A percentile compares a stretch with the other conserved stretches of the same genome.
Conservation (phyloP, 2,329 filamentous ascomycete genomes). For the Fusarium scirpi region DNA sequence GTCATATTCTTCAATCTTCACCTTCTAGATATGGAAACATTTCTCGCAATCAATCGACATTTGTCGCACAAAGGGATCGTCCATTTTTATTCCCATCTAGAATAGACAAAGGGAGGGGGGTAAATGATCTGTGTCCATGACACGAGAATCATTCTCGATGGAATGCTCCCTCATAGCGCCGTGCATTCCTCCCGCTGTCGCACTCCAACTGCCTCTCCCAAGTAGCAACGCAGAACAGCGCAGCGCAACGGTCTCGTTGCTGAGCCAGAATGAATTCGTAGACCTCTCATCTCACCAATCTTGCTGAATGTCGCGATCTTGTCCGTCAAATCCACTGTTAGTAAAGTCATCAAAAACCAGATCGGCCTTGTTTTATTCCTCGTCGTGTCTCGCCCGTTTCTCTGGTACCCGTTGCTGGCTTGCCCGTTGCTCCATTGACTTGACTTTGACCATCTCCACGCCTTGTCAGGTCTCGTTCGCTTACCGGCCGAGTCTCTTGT, state of each 20-base stretch:
- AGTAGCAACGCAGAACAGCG: slow-evolving; percentile 16
- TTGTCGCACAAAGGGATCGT: slow-evolving; percentile 30
- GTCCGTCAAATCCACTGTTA: slow-evolving; percentile 6
- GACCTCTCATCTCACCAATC: slow-evolving; percentile 24
- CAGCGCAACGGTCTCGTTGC: slow-evolving; percentile 44
- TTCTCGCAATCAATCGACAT: slow-evolving; percentile 9
- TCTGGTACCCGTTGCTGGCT: slow-evolving; percentile 40
- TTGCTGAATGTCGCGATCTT: slow-evolving; percentile 7
- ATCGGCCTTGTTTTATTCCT: slow-evolving; percentile 21
- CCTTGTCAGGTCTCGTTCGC: slow-evolving; percentile 41
- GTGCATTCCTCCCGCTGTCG: slow-evolving; percentile 46
- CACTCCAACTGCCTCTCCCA: slow-evolving; percentile 33
- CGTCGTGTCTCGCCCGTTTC: slow-evolving; percentile 44
- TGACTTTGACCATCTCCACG: slow-evolving; percentile 43
- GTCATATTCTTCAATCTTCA: not conserved
- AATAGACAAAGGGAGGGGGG: slow-evolving; percentile 35
- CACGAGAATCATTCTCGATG: slow-evolving; percentile 37
- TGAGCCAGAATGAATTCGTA: slow-evolving; percentile 42
- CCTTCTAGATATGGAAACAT: not conserved
- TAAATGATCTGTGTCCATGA: slow-evolving; percentile 25
- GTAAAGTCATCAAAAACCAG: slow-evolving; percentile 18
- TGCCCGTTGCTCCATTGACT: slow-evolving; percentile 40
- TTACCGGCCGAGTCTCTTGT: slow-evolving; percentile 40
- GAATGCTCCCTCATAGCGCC: slow-evolving; percentile 48
- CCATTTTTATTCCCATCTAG: slow-evolving; percentile 14